A percentile compares a stretch with the other conserved stretches of the same genome.
phyloP scores from a whole-genome alignment of 768 basidiomycete species.

The Termitomyces eurrhizus region DNA sequence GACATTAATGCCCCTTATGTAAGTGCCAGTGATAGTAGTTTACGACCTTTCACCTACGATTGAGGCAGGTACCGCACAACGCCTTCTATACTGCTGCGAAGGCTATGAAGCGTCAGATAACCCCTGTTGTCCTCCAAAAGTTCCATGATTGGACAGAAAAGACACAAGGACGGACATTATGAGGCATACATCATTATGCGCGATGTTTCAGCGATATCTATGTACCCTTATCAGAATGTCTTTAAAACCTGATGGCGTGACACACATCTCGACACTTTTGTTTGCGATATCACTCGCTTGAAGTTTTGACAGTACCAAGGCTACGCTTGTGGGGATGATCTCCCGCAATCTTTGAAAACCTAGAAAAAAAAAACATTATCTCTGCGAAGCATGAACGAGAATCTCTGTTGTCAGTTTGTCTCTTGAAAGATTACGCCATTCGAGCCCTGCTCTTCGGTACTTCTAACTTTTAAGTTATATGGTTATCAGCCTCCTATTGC shows the following conservation, averaged over 20 bases:
- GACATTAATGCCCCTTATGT: slow-evolving; percentile 78
- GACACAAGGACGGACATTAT: slow-evolving; percentile 18
- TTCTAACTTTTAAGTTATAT: no score
- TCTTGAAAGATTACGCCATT: no score
- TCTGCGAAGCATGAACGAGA: no score
- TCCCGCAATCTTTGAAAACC: no score
- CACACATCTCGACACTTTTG: not conserved
- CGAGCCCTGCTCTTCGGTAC: no score
- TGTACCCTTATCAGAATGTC: not conserved
- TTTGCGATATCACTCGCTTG: not conserved
- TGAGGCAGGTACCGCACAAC: slow-evolving; percentile 62
- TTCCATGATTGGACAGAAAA: slow-evolving; percentile 65
- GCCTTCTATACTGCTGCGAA: slow-evolving; percentile 75
- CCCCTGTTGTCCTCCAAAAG: slow-evolving; percentile 66
- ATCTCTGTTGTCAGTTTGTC: no score
- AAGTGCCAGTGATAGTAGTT: slow-evolving; percentile 26
- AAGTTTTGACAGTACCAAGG: not conserved
- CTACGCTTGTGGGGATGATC: no score
- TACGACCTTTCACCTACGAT: not conserved
- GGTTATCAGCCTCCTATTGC: no score
- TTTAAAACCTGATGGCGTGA: not conserved
- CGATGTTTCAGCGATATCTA: not conserved
- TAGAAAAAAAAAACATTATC: no score
- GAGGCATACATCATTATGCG: not conserved
- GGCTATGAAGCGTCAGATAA: slow-evolving; percentile 77